Evolutionary conservation across 2,329 filamentous ascomycete species (phyloP).

Genomic region (Fusarium xyrophilum): DNA sequence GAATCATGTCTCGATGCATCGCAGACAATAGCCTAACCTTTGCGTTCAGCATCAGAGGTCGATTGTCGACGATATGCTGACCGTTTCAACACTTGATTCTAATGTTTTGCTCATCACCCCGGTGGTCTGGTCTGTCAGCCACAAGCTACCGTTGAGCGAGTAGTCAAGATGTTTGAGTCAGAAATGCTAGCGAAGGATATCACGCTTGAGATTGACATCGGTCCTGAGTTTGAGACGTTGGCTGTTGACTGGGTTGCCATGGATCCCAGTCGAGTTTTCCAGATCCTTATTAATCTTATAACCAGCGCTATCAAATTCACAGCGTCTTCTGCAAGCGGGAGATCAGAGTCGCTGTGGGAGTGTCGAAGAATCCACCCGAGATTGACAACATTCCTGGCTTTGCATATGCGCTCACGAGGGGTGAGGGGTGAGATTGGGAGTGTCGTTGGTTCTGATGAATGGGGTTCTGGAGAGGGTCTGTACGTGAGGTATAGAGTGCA

Average conservation of each 20-base stretch:
- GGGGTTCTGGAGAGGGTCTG: constrained; percentile 45
- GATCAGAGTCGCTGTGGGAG: constrained; percentile 60
- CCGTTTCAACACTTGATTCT: constrained; percentile 76
- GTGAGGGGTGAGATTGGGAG: constrained; percentile 3
- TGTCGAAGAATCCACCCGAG: constrained; percentile 42
- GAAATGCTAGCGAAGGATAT: constrained; percentile 73
- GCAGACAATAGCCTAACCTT: constrained; percentile 74
- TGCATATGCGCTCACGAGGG: constrained; percentile 6
- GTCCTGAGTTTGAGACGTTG: constrained; percentile 62
- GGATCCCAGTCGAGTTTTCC: constrained; percentile 76
- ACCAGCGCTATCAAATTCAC: constrained; percentile 86
- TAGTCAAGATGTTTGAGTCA: constrained; percentile 77
- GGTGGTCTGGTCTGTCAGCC: constrained; percentile 69
- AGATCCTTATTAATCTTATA: constrained; percentile 79
- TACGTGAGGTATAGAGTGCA: constrained; percentile 62
- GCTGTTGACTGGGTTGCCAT: constrained; percentile 69
- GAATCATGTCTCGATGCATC: constrained; percentile 71
- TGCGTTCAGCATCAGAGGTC: constrained; percentile 80
- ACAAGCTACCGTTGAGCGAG: constrained; percentile 66
- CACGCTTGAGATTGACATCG: constrained; percentile 65
- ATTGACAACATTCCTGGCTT: constrained; percentile 1
- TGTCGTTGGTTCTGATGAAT: constrained; percentile 38
- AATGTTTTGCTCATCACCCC: constrained; percentile 74
- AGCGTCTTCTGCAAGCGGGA: constrained; percentile 35
- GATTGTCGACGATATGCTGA: constrained; percentile 75